Base-by-base conservation (phyloP, 805 yeast genomes). In the Saccharomycopsis lassenensis region DNA sequence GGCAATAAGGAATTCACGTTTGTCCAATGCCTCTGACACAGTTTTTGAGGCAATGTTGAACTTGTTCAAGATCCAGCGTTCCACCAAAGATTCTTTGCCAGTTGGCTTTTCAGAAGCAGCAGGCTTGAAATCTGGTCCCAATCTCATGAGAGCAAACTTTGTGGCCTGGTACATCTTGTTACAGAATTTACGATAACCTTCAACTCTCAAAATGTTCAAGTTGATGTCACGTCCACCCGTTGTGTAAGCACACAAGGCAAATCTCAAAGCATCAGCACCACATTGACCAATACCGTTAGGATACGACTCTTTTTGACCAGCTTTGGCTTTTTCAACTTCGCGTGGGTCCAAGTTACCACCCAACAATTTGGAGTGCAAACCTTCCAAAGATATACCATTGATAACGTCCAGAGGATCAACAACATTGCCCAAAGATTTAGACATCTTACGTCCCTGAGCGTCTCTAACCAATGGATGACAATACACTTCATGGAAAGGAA, bases 131-230 rank as follows among this genome's bases (percentile, higher is more conserved):
- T 77, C 94, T 19, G 73, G 81, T 44, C 97, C 97, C 45, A 91
- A 70, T 59, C 93, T 77, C 76, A 87, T 76, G 61, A 91, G 67
- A 29, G 86, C 97, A 55, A 91, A 91, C 65, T 91, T 91, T 45
- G 97, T 87, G 37, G 98, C 98, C 66, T 91, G 97, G 71, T 85
- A 91, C 52, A 91, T 91, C 76, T 91, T 91, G 77, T 91, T 91
- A 70, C 98, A 86, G 82, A 91, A 91, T 72, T 91, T 91, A 65
- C 98, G 77, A 77, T 91, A 91, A 54, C 97, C 98, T 59, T 91
- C 97, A 48, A 91, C 95, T 65, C 97, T 81, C 58, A 85, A 67
- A 50, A 91, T 86, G 57, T 91, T 96, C 57, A 91, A 70, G 65
- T 91, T 91, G 59, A 91, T 91, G 55, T 91, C 98, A 64, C 97